Conservation (phyloP, 805 yeast genomes). For the Alloascoidea africana region DNA sequence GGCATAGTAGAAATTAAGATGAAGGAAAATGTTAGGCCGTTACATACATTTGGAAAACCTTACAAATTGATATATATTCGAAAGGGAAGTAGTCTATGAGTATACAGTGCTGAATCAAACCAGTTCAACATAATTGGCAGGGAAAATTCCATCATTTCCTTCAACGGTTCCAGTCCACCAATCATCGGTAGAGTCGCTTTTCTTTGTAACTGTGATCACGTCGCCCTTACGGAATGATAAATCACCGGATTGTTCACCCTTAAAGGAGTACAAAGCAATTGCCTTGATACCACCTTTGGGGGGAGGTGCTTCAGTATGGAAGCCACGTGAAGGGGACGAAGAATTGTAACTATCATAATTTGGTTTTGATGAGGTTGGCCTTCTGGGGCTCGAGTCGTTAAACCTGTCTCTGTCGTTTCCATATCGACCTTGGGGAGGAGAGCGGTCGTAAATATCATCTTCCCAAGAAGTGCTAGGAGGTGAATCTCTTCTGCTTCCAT, state of each 20-base stretch:
- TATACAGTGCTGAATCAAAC: conserved; percentile 18
- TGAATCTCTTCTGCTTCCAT: conserved; percentile 9
- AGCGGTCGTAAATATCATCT: conserved; percentile 64
- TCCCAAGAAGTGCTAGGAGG: conserved; percentile 50
- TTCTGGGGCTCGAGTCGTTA: neutral
- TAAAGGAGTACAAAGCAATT: conserved; percentile 75
- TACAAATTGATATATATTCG: too few relatives aligned
- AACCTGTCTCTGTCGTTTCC: conserved; percentile 4
- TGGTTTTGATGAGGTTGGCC: neutral
- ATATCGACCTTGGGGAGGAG: conserved; percentile 15
- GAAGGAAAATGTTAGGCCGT: too few relatives aligned
- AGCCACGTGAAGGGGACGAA: neutral
- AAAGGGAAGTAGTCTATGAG: neutral
- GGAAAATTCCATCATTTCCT: conserved; percentile 84
- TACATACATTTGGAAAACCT: too few relatives aligned
- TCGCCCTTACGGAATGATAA: conserved; percentile 91
- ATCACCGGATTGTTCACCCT: conserved; percentile 91
- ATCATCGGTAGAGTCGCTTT: conserved; percentile 80
- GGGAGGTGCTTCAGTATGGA: conserved; percentile 6
- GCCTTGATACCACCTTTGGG: conserved; percentile 49
- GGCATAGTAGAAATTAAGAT: too few relatives aligned
- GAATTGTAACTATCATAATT: neutral
- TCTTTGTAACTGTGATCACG: conserved; percentile 71
- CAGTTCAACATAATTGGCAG: conserved; percentile 90
- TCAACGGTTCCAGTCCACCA: conserved; percentile 97